phyloP scores from a whole-genome alignment of 2,329 filamentous ascomycete species.

The Alternaria incomplexa region DNA sequence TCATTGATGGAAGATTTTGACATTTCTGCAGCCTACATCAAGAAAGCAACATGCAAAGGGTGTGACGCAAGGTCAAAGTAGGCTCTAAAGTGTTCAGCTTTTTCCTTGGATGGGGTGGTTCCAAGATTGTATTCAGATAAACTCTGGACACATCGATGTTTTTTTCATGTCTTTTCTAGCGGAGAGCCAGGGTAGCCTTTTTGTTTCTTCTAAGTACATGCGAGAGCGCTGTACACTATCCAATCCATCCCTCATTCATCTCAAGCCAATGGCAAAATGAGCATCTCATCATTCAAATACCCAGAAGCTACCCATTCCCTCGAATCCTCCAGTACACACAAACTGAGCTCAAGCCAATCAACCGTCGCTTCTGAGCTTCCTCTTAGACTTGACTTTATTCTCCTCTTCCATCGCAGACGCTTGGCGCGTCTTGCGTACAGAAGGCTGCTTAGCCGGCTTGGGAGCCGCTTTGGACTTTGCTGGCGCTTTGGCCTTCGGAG shows the following conservation, averaged over 20 bases:
- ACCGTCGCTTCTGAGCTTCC: background rate
- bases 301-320: accelerated
- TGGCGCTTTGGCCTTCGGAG: background rate
- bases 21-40: background rate
- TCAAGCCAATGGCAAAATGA: background rate
- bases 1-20: accelerated
- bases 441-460: background rate
- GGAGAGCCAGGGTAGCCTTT: background rate
- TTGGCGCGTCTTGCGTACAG: background rate
- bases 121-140: background rate
- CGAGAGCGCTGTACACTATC: background rate
- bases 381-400: background rate
- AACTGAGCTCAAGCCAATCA: background rate
- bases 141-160: too few species aligned
- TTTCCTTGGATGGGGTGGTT: background rate
- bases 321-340: background rate
- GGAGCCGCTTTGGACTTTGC: background rate
- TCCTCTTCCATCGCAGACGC: background rate
- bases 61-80: background rate
- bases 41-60: background rate
- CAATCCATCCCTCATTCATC: background rate
- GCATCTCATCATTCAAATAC: background rate
- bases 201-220: background rate
- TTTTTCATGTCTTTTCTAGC: too few species aligned
- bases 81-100: background rate